Conservation (phyloP, 1,284 basidiomycete species). For the Inonotus hispidus region DNA sequence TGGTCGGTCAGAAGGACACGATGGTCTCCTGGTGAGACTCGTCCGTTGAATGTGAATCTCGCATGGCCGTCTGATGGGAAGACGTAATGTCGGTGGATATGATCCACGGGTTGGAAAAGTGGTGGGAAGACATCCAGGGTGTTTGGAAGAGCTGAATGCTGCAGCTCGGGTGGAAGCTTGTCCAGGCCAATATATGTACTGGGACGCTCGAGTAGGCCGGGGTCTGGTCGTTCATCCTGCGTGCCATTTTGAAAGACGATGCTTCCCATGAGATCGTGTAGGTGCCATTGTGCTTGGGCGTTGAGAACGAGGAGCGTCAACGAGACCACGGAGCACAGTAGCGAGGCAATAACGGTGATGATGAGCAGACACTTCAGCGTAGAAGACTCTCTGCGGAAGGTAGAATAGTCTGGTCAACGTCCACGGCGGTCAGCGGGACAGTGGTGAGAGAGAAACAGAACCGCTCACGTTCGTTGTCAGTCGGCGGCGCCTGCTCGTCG, state of each 20-base stretch:
- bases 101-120: conserved; percentile 17
- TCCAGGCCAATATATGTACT: conserved; percentile 17
- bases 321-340: conserved; percentile 6
- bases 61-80: conserved; percentile 17
- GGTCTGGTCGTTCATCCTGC: conserved; percentile 8
- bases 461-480: not conserved
- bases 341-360: not conserved
- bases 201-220: conserved; percentile 11
- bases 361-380: not conserved
- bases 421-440: not conserved
- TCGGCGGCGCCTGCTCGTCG: not conserved
- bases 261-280: conserved; percentile 9
- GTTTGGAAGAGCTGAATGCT: conserved; percentile 12
- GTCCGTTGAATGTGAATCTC: conserved; percentile 17
- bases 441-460: not conserved
- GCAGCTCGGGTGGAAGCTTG: conserved; percentile 14
- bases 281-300: conserved; percentile 7
- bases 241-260: not conserved
- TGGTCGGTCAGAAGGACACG: conserved; percentile 16
- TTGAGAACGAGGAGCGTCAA: conserved; percentile 10
- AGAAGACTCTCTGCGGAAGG: not conserved
- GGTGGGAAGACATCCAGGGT: conserved; percentile 16
- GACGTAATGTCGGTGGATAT: conserved; percentile 11
- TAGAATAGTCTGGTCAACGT: not conserved
- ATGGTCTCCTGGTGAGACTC: conserved; percentile 17